Evolutionary conservation across 352 stramenopile genomes (phyloP).

Genomic region (Aphanomyces euteiches): DNA sequence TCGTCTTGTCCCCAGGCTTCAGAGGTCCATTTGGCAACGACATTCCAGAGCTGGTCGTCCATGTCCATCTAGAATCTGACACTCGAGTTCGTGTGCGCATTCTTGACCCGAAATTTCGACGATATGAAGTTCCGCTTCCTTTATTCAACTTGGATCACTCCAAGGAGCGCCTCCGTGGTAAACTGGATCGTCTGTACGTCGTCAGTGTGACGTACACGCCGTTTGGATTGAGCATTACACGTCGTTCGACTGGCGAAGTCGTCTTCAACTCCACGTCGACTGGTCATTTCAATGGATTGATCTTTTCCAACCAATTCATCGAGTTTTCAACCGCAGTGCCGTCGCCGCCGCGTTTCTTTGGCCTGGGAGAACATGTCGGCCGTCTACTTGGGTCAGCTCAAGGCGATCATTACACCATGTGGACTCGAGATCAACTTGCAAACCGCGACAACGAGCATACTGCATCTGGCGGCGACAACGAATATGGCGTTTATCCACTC

Average conservation of each 20-base stretch:
- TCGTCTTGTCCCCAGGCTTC: conserved; percentile 45
- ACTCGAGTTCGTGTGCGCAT: conserved; percentile 64
- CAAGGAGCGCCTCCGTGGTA: neutral
- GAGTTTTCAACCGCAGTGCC: conserved; percentile 72
- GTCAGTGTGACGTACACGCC: conserved; percentile 62
- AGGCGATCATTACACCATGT: conserved; percentile 73
- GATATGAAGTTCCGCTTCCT: conserved; percentile 56
- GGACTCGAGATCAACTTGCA: conserved; percentile 41
- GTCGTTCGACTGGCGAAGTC: conserved; percentile 50
- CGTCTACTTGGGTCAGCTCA: conserved; percentile 41
- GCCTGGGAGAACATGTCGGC: conserved; percentile 63
- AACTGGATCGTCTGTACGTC: conserved; percentile 34
- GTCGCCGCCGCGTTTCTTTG: conserved; percentile 47
- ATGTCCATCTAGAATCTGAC: conserved; percentile 53
- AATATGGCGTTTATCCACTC: conserved; percentile 78
- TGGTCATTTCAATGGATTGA: conserved; percentile 28
- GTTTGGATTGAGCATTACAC: conserved; percentile 69
- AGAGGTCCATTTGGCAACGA: conserved; percentile 78
- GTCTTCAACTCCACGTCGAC: conserved; percentile 83
- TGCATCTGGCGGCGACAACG: conserved; percentile 54
- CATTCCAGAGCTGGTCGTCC: conserved; percentile 51
- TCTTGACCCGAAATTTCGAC: conserved; percentile 63
- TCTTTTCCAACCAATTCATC: conserved; percentile 83
- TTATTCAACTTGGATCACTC: neutral
- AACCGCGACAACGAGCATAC: conserved; percentile 33